phyloP scores from a whole-genome alignment of 225 moss, liverwort and hornwort genomes.

The Polytrichum formosum region DNA sequence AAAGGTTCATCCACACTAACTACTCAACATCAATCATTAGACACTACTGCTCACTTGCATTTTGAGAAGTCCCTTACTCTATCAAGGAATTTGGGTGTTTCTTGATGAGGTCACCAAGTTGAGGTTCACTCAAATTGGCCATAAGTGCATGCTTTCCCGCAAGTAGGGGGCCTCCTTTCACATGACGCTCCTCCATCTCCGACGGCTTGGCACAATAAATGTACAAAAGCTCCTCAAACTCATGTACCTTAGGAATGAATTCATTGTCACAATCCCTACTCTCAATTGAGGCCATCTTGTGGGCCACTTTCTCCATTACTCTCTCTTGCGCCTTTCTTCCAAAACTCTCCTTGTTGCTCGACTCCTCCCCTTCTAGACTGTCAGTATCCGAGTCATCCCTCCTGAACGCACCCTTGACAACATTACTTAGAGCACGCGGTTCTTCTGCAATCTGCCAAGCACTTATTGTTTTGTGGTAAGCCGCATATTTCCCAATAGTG shows the following conservation, averaged over 20 bases:
- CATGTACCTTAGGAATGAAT: constrained; percentile 32
- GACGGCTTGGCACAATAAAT: constrained; percentile 85
- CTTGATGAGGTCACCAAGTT: constrained; percentile 64
- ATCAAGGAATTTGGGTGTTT: constrained; percentile 65
- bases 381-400: no score
- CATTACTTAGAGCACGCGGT: constrained; percentile 26
- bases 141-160: constrained; percentile 69
- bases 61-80: constrained; percentile 44
- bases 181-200: constrained; percentile 75
- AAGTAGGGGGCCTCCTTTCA: constrained; percentile 62
- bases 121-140: constrained; percentile 92
- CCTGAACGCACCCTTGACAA: constrained; percentile 16
- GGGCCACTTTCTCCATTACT: constrained; percentile 45
- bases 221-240: constrained; percentile 79
- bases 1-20: no score
- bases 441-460: constrained; percentile 36
- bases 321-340: constrained; percentile 28
- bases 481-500: not conserved
- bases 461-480: not conserved
- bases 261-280: not conserved
- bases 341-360: not conserved
- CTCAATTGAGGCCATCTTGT: constrained; percentile 32
- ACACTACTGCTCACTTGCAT: no score
- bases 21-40: no score
- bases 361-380: not conserved